Percentiles rank a stretch among this genome's conserved stretches.
Conservation (phyloP, 208 protist genomes). For the Crithidia expoeki region DNA sequence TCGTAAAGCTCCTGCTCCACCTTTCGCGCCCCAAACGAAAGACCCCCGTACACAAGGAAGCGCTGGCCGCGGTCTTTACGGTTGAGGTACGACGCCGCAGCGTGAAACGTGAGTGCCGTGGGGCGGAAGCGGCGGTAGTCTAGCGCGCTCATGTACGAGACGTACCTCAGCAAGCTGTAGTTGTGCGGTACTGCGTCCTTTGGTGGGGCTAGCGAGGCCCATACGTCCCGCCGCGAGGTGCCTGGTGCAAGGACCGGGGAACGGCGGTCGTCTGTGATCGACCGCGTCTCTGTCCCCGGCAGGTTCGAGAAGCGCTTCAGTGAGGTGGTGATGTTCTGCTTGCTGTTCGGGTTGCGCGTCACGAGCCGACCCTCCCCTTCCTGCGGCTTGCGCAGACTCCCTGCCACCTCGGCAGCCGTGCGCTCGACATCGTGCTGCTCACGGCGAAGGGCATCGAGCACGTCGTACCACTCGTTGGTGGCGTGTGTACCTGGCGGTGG, state of each 20-base stretch:
- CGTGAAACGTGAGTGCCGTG: conserved; percentile 69
- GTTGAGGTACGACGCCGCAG: conserved; percentile 56
- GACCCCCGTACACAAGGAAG: conserved; percentile 82
- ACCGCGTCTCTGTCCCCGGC: conserved; percentile 8
- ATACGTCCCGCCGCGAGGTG: conserved; percentile 66
- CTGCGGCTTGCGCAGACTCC: neutral
- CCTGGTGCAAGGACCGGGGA: neutral
- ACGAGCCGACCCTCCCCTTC: conserved; percentile 29
- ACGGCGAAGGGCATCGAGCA: conserved; percentile 55
- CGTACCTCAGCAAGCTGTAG: conserved; percentile 67
- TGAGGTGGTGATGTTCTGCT: conserved; percentile 32
- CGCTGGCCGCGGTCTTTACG: conserved; percentile 67
- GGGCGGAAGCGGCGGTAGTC: conserved; percentile 70
- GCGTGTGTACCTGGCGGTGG: conserved; percentile 35
- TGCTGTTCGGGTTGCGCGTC: conserved; percentile 8
- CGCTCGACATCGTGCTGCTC: conserved; percentile 42
- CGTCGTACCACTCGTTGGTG: conserved; percentile 59
- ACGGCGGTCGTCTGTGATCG: conserved; percentile 18
- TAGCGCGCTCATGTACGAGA: conserved; percentile 54
- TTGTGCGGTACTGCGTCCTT: conserved; percentile 38
- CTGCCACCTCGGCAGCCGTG: conserved; percentile 9
- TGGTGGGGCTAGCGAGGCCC: conserved; percentile 62
- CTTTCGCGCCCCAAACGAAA: conserved; percentile 27
- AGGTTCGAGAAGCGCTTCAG: conserved; percentile 36
- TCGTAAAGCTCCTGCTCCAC: conserved; percentile 87